Evolutionary conservation across 2,329 filamentous ascomycete genomes (phyloP), one percentile per base, ranked within the genome.

Genomic region (Zelopaecilomyces penicillatus): DNA sequence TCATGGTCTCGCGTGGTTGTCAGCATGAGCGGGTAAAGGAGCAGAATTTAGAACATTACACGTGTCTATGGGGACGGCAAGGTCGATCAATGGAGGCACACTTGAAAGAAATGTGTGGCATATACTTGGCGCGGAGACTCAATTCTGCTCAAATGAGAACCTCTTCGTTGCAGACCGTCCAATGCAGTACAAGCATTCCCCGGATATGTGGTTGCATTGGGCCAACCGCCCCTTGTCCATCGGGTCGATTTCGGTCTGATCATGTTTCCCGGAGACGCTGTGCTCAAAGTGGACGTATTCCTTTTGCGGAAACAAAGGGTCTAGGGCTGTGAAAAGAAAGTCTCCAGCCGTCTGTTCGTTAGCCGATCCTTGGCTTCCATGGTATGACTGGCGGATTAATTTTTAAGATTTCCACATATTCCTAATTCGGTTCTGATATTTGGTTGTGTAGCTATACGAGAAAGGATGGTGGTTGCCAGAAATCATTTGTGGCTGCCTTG

Each of bases 341-440:
- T 19, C 19, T 19, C 19, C 19, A 19, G 19, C 19, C 19, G 19
- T 19, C 19, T 19, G 19, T 19, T 19, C 19, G 19, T 19, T 19
- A 19, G 19, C 19, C 19, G 19, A 19, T 19, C 19, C 19, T 3
- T 19, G 19, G 19, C 19, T 19, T 19, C 19, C 19, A 19, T 3
- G 19, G 19, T 19, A 33, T 44, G 42, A 48, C n/a, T 48, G 43
- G 46, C 41, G 46, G 46, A 48, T 45, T 45, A 42, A 45, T n/a
- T 45, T 29, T 29, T 19, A 42, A 31, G 19, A 31, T 34, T 34
- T 34, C 32, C 32, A 9, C 32, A 34, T 34, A 19, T 19, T 19
- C 19, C 19, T 19, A 19, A 19, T 19, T 19, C 19, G 19, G 19
- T 19, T 19, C 19, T 19, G 19, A 19, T 19, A 19, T 19, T 19